Percentiles rank a stretch among this genome's conserved stretches.
Evolutionary conservation across 805 yeast genomes (phyloP).

Genomic region (Candida dajiaensis): DNA sequence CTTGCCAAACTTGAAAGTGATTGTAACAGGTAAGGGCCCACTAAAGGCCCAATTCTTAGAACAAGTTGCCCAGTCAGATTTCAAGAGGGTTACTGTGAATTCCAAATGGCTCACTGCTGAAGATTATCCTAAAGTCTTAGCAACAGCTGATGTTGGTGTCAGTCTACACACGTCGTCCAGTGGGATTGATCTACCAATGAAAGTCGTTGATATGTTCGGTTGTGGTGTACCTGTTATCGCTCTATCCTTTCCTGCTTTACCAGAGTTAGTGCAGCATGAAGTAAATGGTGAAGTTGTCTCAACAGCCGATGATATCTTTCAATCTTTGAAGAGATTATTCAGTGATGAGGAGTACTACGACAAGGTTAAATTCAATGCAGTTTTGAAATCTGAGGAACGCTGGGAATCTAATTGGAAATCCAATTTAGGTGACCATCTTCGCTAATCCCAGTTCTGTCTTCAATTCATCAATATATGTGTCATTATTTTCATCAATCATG

Average conservation of each 20-base stretch:
- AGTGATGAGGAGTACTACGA: slow-evolving; percentile 28
- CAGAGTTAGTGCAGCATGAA: slow-evolving; percentile 66
- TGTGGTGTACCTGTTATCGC: slow-evolving; percentile 91
- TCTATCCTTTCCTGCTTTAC: slow-evolving; percentile 66
- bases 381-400: slow-evolving; percentile 55
- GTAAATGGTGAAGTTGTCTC: slow-evolving; percentile 62
- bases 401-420: slow-evolving; percentile 78
- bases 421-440: slow-evolving; percentile 16
- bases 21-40: slow-evolving; percentile 99
- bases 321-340: slow-evolving; percentile 32
- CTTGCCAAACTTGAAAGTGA: slow-evolving; percentile 48
- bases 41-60: slow-evolving; percentile 46
- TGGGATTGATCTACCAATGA: slow-evolving; percentile 96
- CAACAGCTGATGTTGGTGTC: slow-evolving; percentile 79
- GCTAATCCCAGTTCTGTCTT: slow-evolving; percentile 4
- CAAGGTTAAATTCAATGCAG: slow-evolving; percentile 60
- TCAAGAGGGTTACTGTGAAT: slow-evolving; percentile 47
- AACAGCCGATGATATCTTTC: slow-evolving; percentile 39
- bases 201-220: slow-evolving; percentile 92
- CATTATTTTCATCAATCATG: slow-evolving; percentile 27
- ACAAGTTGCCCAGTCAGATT: slow-evolving; percentile 38
- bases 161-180: slow-evolving; percentile 89
- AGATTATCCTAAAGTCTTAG: slow-evolving; percentile 73
- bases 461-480: slow-evolving; percentile 24
- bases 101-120: slow-evolving; percentile 73